Conservation (phyloP, 148 eudicot species). For the Hydrangea macrophylla region DNA sequence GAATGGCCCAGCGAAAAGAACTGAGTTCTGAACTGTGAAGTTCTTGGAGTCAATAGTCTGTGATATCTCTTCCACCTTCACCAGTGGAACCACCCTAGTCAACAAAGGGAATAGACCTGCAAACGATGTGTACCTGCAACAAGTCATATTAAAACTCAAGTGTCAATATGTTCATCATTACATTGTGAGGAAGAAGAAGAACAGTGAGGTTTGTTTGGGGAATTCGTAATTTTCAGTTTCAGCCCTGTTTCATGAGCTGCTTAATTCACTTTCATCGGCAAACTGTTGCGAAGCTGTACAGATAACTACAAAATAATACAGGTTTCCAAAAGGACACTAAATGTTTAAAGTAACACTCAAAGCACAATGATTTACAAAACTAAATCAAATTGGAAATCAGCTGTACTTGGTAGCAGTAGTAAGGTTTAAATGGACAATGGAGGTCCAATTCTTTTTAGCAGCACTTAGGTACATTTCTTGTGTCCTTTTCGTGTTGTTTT, state of each 20-base stretch:
- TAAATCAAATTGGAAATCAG: no score
- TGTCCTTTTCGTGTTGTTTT: no score
- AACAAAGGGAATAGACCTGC: conserved; percentile 70
- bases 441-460: no score
- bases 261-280: not conserved
- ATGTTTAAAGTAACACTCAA: no score
- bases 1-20: conserved; percentile 70
- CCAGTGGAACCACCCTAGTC: conserved; percentile 52
- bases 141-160: not conserved
- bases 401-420: no score
- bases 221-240: not conserved
- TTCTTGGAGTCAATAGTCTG: conserved; percentile 76
- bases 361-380: no score
- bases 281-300: not conserved
- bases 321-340: no score
- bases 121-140: conserved; percentile 83
- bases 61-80: conserved; percentile 89
- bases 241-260: not conserved
- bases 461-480: no score
- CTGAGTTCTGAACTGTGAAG: conserved; percentile 81
- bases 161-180: not conserved
- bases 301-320: not conserved
- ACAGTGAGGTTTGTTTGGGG: not conserved
- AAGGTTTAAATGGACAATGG: no score
- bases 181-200: not conserved